Evolutionary conservation across 371 early-diverging fungal species (phyloP), one percentile per base, ranked within the genome.

Genomic region (Fennellomyces sp.): DNA sequence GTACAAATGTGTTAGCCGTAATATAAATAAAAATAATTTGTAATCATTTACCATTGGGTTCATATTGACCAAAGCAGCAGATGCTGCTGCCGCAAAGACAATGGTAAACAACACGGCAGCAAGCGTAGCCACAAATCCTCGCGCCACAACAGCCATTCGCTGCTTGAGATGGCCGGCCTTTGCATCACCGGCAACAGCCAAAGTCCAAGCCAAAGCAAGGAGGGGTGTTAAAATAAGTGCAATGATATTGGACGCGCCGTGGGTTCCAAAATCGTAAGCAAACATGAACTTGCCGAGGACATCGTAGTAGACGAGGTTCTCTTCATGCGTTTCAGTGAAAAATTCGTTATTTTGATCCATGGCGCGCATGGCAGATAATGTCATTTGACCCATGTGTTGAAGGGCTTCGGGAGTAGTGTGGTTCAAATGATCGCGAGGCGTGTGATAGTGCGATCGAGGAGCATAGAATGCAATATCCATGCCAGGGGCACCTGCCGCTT

Each of bases 401-500:
- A 78, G 39, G 2, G 75, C 53, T 2, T 69, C 69, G 0, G 80
- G 68, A 0, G 86, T 78, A 0, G 79, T 84, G 21, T 85, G 69
- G 13, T 75, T 75, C 23, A 81, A 38, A 52, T 75, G 76, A 54
- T 91, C 91, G 15, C 76, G 75, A n/a, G 74, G 71, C 0, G 91
- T 87, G 58, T 91, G 92, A 55, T 91, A 91, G 30, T 88, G 81
- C 8, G 85, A 84, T 35, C 92, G 81, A 52, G 81, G 82, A 35
- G 81, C 69, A 51, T 87, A 88, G 41, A 91, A 89, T 5, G 91
- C 91, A 66, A 91, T 77, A 61, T 92, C 92, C 4, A 92, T 51
- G 8, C 91, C 91, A n/a, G 91, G 91, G 11, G 84, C 65, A 15
- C 85, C 81, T 38, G 82, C 61, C 13, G 72, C 59, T 2, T 82